These are phyloP conservation scores for Giardia muris DNA, from an alignment of 208 protist genomes.

Conservation along the genomic window DNA sequence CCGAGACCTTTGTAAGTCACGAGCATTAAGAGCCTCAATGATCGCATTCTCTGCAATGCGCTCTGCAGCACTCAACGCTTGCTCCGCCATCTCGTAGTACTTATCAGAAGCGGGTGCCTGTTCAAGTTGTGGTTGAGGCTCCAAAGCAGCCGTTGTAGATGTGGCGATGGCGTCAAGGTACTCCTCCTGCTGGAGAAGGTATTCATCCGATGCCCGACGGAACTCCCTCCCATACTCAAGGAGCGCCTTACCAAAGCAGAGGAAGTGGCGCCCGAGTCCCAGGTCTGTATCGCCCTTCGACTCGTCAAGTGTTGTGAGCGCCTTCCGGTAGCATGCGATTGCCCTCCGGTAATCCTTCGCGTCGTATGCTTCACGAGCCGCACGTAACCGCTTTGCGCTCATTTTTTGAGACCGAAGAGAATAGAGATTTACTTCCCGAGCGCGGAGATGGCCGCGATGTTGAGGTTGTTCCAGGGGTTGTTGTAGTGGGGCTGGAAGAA, in stretches of 20 bases:
- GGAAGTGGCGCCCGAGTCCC: background rate
- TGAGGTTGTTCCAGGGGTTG: background rate
- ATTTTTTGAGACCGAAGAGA: too few species aligned
- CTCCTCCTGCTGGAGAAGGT: background rate
- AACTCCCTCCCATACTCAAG: background rate
- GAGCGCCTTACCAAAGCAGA: background rate
- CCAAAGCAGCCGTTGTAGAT: background rate
- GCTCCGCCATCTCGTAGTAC: background rate
- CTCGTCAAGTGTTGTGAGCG: background rate
- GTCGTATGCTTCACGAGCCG: background rate
- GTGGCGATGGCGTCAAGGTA: background rate
- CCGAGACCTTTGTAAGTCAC: background rate
- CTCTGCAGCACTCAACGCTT: background rate
- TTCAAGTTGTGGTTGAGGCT: background rate
- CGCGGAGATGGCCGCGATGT: constrained; percentile 1
- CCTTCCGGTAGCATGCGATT: background rate
- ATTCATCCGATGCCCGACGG: background rate
- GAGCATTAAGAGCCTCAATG: background rate
- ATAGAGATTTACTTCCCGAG: background rate
- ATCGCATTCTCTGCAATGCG: background rate
- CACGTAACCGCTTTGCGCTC: too few species aligned
- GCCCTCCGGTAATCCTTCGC: background rate
- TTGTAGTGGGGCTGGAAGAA: constrained; percentile 20
- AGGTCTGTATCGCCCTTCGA: background rate
- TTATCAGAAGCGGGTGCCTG: background rate